Base-by-base conservation (phyloP, 2,329 filamentous ascomycete species). In the Fusarium sororula region DNA sequence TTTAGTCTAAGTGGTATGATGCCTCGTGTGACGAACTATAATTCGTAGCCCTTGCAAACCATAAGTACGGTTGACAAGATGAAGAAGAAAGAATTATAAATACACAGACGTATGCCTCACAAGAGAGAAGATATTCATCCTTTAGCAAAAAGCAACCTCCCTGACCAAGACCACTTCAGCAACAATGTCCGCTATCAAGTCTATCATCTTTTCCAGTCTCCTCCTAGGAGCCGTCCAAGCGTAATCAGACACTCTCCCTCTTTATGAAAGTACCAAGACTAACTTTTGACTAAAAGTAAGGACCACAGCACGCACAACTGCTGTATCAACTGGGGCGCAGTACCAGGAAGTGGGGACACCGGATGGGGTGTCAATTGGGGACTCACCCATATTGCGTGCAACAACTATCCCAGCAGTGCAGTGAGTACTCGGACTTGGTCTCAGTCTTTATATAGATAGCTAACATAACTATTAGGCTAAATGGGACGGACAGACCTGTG, bases 101-200 rank as follows among this genome's bases (percentile, higher is more conserved):
- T 44, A 8, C 15, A 44, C 1, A 18, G 42, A 24, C 15, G 4
- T 18, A 17, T 44, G 24, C n/a, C 6, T 44, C 10, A 3, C 6
- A 12, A 24, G n/a, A 24, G 42, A 24, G n/a, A 37, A 37, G 1
- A 37, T 37, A 18, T 37, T 37, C 3, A 37, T 9, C 35, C 6
- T 15, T 37, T 18, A 37, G 35, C 35, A 37, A 37, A 18, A 37
- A 9, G 15, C 15, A 37, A 44, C 6, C n/a, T 24, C 0, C 10
- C 4, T 0, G 0, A 24, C 10, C 6, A 15, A 24, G 9, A 18
- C 6, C n/a, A 18, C 6, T 24, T 12, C 1, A 18, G 7, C 10
- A 24, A 44, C 0, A 18, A 44, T 24, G 15, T 18, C 42, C 10
- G 15, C 42, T 12, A 24, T 18, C 10, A 44, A 44, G 42, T 44